Percentiles rank a stretch among this genome's conserved stretches.
These are phyloP conservation scores for Vitrella brassicaformis DNA, from an alignment of 73 alveolate genomes.

Conservation along the genomic window DNA sequence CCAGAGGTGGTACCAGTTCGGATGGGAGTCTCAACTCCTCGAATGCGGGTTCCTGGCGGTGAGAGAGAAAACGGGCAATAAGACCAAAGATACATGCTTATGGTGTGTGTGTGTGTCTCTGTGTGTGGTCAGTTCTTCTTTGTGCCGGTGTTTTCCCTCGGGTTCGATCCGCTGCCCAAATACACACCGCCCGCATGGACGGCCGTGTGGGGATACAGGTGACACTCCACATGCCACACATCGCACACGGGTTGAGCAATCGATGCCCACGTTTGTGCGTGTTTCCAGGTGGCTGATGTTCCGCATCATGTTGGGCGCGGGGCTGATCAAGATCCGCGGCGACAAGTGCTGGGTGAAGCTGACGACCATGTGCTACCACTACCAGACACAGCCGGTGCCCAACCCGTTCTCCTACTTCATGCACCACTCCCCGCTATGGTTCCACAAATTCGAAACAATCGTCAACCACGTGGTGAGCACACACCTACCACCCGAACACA, in stretches of 20 bases:
- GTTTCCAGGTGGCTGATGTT: slow-evolving; percentile 2
- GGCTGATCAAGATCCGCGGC: slow-evolving; percentile 8
- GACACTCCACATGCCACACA: too few species aligned
- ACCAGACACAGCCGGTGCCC: slow-evolving; percentile 11
- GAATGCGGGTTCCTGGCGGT: background rate
- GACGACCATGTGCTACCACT: slow-evolving; percentile 6
- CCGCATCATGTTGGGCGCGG: slow-evolving; percentile 18
- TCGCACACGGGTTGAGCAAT: too few species aligned
- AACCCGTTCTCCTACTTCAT: background rate
- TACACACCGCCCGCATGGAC: too few species aligned
- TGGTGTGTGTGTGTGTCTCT: too few species aligned
- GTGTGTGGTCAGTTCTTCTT: too few species aligned
- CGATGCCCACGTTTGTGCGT: too few species aligned
- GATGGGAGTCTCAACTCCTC: slow-evolving; percentile 8
- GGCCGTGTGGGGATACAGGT: too few species aligned
- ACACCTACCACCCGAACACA: background rate
- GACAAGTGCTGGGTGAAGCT: slow-evolving; percentile 1
- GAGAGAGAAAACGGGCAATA: too few species aligned
- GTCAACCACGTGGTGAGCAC: background rate
- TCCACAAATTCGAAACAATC: slow-evolving; percentile 1
- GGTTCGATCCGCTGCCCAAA: too few species aligned
- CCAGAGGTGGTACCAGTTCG: slow-evolving; percentile 4
- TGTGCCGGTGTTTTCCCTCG: too few species aligned
- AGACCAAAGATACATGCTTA: too few species aligned
- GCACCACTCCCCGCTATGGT: background rate